phyloP scores from a whole-genome alignment of 2,329 filamentous ascomycete genomes.

The Simplicillium aogashimaense region DNA sequence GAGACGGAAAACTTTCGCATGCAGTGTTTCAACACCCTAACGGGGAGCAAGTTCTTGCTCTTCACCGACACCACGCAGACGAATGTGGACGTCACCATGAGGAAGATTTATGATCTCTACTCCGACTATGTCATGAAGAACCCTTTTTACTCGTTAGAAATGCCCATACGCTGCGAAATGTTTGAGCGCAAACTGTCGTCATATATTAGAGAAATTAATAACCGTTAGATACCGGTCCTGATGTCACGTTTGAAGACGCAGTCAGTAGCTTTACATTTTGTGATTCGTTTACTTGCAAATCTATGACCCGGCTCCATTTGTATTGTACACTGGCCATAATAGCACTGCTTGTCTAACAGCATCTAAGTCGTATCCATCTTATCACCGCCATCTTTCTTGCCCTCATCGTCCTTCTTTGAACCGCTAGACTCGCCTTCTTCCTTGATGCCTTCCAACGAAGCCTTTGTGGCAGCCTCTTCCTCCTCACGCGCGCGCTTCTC shows the following conservation, averaged over 20 bases:
- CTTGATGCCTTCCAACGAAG: conserved; percentile 70
- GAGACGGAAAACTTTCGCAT: conserved; percentile 91
- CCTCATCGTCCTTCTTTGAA: conserved; percentile 34
- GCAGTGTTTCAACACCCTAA: conserved; percentile 92
- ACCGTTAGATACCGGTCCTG: conserved; percentile 26
- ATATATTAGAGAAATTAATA: conserved; percentile 68
- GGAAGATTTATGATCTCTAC: conserved; percentile 88
- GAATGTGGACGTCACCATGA: conserved; percentile 76
- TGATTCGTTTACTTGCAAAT: conserved; percentile 5
- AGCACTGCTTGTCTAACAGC: conserved; percentile 7
- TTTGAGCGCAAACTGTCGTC: conserved; percentile 81
- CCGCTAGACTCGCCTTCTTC: conserved; percentile 63
- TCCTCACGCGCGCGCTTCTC: conserved; percentile 75
- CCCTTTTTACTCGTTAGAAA: conserved; percentile 95
- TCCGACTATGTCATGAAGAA: conserved; percentile 99
- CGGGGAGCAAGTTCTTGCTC: conserved; percentile 88
- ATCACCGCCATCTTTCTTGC: conserved; percentile 45
- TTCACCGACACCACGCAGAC: conserved; percentile 86
- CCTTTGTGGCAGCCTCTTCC: conserved; percentile 63
- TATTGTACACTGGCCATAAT: conserved; percentile 20
- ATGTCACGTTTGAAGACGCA: not conserved
- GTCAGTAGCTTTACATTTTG: not conserved
- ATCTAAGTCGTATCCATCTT: conserved; percentile 83
- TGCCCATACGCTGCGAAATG: conserved; percentile 90
- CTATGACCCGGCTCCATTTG: conserved; percentile 8